Evolutionary conservation across 129 eudicot species (phyloP), one percentile per base, ranked within the genome.

Genomic region (Pittosporum tobira): DNA sequence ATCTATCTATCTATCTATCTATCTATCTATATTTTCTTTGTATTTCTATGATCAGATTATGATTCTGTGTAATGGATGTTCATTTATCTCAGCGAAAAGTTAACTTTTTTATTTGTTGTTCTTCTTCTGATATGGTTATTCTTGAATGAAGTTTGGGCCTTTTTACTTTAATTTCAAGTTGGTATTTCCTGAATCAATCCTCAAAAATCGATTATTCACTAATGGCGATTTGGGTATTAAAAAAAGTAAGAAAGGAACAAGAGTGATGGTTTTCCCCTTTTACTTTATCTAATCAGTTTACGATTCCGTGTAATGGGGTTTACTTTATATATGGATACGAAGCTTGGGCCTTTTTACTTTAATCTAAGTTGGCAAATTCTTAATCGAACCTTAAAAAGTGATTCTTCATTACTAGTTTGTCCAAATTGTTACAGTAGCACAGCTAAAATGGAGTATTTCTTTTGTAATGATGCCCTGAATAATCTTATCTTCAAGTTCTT

Each of bases 1-100:
- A n/a, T n/a, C n/a, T n/a, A n/a, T n/a, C n/a, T n/a, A n/a, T n/a
- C n/a, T n/a, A n/a, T n/a, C n/a, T n/a, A n/a, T n/a, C n/a, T n/a
- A n/a, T n/a, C n/a, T n/a, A n/a, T n/a, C n/a, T n/a, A n/a, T 76
- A 68, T 54, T 70, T 19, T 59, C 6, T 10, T 61, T 71, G 34
- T 42, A 42, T 60, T 30, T 55, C 1, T 12, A 37, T 19, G 57
- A 14, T 65, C 25, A 54, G 51, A 63, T 25, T 68, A 57, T 30
- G 69, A 43, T 73, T 62, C 57, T 63, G 63, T 34, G 2, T 34
- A 34, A 6, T 5, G 11, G 40, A 12, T 34, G 7, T 34, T 12
- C 11, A 34, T 34, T 34, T 34, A 34, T 34, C 7, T 34, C 10
- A 0, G 40, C 2, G 10, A 34, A 34, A 34, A n/a, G n/a, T 2